Conservation (phyloP, 805 yeast species). For the Saturnispora kantuleensis region DNA sequence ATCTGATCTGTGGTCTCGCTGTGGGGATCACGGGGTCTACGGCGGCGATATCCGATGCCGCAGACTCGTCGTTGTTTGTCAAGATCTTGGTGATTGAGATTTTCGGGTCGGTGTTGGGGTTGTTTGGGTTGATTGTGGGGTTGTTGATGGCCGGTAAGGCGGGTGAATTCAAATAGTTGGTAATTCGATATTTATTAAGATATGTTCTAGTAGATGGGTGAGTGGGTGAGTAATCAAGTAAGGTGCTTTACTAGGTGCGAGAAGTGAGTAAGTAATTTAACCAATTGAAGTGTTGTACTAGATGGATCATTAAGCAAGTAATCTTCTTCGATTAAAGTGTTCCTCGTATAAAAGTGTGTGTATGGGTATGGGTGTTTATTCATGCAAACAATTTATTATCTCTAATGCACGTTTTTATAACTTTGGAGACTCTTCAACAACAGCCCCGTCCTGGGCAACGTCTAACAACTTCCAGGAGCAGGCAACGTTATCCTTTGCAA, state of each 20-base stretch:
- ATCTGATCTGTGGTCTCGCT: constrained; percentile 91
- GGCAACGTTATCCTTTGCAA: constrained; percentile 50
- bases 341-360: too few relatives aligned
- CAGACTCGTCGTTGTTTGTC: constrained; percentile 89
- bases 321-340: too few relatives aligned
- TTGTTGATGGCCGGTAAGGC: constrained; percentile 96
- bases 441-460: constrained; percentile 83
- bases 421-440: constrained; percentile 32
- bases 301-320: too few relatives aligned
- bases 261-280: too few relatives aligned
- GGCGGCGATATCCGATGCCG: constrained; percentile 98
- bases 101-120: constrained; percentile 92
- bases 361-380: constrained; percentile 3
- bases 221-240: neutral
- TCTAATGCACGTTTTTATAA: constrained; percentile 9
- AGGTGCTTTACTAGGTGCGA: neutral
- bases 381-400: constrained; percentile 1
- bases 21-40: constrained; percentile 97
- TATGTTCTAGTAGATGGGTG: neutral
- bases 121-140: constrained; percentile 94
- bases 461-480: constrained; percentile 81
- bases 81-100: constrained; percentile 95
- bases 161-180: constrained; percentile 56
- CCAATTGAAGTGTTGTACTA: too few relatives aligned
- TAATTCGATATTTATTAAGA: neutral